Conservation (phyloP, 2,329 filamentous ascomycete species). For the Paraconiothyrium brasiliense region DNA sequence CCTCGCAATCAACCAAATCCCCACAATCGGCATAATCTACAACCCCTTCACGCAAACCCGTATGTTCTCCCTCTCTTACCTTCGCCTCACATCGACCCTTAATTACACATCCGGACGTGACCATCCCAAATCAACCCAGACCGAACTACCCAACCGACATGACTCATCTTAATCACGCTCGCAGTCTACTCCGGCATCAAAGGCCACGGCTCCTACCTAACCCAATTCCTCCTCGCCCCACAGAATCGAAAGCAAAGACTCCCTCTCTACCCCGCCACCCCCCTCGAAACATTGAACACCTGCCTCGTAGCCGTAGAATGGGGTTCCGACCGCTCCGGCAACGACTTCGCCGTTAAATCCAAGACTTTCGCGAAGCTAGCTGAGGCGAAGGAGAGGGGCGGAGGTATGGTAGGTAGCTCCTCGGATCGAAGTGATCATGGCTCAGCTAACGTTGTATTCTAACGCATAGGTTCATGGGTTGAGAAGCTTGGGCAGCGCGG, state of each 20-base stretch:
- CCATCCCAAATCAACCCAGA: neutral
- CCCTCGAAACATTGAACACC: conserved; percentile 67
- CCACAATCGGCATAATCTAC: conserved; percentile 78
- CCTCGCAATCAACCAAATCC: conserved; percentile 68
- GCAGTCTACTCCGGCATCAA: conserved; percentile 72
- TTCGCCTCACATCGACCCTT: neutral
- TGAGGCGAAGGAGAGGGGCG: conserved; percentile 59
- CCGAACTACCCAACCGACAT: neutral
- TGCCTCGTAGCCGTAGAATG: conserved; percentile 77
- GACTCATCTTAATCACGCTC: no score
- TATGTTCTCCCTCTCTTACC: neutral
- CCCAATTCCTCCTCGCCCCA: conserved; percentile 17
- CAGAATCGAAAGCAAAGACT: conserved; percentile 47
- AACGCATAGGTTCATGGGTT: conserved; percentile 63
- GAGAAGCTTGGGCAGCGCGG: conserved; percentile 75
- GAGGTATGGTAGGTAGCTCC: conserved; percentile 69
- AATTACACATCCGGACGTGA: neutral
- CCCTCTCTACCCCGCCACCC: conserved; percentile 62
- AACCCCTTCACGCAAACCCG: conserved; percentile 75
- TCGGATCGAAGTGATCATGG: no score
- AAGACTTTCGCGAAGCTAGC: conserved; percentile 68
- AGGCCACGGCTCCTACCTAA: conserved; percentile 70
- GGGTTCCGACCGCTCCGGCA: conserved; percentile 73
- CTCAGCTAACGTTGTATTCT: no score
- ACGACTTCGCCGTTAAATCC: conserved; percentile 75